phyloP scores from a whole-genome alignment of 2,329 filamentous ascomycete genomes.

The Ophiostoma himal-ulmi region DNA sequence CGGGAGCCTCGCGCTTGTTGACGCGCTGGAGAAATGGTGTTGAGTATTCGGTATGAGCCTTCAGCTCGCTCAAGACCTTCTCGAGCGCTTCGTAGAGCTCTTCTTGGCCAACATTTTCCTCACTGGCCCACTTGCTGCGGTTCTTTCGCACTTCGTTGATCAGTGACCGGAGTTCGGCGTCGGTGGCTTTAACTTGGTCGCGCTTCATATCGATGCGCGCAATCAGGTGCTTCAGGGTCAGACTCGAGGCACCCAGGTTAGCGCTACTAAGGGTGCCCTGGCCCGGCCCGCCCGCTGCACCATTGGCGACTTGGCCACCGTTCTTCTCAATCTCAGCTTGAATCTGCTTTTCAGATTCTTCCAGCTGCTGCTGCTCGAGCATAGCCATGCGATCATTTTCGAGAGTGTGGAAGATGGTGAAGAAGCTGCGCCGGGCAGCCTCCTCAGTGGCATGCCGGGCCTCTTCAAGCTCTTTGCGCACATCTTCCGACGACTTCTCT shows the following conservation, averaged over 20 bases:
- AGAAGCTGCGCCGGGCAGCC: slow-evolving; percentile 81
- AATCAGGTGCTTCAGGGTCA: slow-evolving; percentile 95
- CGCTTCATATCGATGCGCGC: slow-evolving; percentile 91
- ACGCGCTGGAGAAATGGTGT: slow-evolving; percentile 91
- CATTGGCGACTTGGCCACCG: slow-evolving; percentile 31
- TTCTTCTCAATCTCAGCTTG: slow-evolving; percentile 87
- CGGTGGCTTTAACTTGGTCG: slow-evolving; percentile 81
- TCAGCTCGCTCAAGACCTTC: slow-evolving; percentile 93
- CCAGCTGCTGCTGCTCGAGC: slow-evolving; percentile 93
- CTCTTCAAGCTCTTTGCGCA: slow-evolving; percentile 87
- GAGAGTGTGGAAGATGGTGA: slow-evolving; percentile 89
- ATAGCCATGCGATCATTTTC: slow-evolving; percentile 95
- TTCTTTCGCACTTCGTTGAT: slow-evolving; percentile 99
- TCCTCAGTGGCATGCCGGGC: slow-evolving; percentile 87
- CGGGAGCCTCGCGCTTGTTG: slow-evolving; percentile 93
- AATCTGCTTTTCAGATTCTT: slow-evolving; percentile 92
- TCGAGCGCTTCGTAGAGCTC: slow-evolving; percentile 95
- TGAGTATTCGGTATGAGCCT: slow-evolving; percentile 94
- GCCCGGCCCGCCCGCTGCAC: slow-evolving; percentile 42
- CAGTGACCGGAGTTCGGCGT: slow-evolving; percentile 82
- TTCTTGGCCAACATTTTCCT: slow-evolving; percentile 95
- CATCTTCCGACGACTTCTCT: slow-evolving; percentile 69
- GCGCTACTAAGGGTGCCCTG: slow-evolving; percentile 88
- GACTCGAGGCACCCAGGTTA: slow-evolving; percentile 89
- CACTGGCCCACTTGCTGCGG: slow-evolving; percentile 96